Base-by-base conservation (phyloP, 148 eudicot genomes). In the Persicaria maculosa region DNA sequence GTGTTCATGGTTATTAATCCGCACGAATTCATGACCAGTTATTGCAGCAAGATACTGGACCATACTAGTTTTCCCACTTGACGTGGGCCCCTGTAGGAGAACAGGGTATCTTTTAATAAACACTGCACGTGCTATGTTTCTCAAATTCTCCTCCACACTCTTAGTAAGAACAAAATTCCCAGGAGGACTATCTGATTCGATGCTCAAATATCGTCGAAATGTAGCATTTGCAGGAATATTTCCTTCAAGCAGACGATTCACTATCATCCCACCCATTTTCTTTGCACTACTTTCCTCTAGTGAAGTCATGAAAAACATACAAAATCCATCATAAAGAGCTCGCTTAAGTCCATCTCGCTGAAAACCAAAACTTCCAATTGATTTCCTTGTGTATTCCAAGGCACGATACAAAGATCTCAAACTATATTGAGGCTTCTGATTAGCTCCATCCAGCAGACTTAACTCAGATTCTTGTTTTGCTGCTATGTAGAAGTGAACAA, bases 11-110 rank as follows among this genome's bases (percentile, higher is more conserved):
- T 95, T 95, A 83, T 95, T 95, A 47, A 95, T 92, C 44, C 99
- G 90, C 40, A 95, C 99, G 84, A 89, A 92, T 74, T 95, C 91
- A 78, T 86, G 93, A 64, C 90, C 94, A 75, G 97, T 95, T 82
- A 81, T 81, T 76, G 88, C 88, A 75, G 99, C 97, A 81, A 95
- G 99, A 89, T 83, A 92, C 79, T 87, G 83, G 61, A 95, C 92
- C 77, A 95, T 93, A 83, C 99, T 95, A 72, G 99, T 95, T 81
- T 95, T 95, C 44, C 99, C 99, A 80, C 99, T 92, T 77, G 99
- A 95, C 3, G 99, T 95, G 7, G 99, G 99, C 17, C 99, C 99
- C 84, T 95, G 99, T 77, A 95, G 77, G 52, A 95, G 93, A 80
- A 95, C 97, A 4, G 99, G 99, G 75, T 95, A 95, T 86, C 88